Base-by-base conservation (phyloP, 2,329 filamentous ascomycete genomes). In the Thielaviopsis punctulata region DNA sequence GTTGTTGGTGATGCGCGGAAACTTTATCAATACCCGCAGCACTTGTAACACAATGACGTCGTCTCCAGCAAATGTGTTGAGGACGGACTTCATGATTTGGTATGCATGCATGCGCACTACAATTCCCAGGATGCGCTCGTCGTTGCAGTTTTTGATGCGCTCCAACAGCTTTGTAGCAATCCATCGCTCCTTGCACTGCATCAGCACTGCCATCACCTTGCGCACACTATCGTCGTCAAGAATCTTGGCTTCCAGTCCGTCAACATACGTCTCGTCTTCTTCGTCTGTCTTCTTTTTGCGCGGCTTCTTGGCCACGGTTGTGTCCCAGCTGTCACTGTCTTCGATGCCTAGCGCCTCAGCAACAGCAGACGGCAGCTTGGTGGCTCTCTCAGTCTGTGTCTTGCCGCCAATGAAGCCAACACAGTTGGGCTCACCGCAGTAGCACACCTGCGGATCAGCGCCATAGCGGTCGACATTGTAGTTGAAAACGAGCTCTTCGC, bases 171-270 rank as follows among this genome's bases (percentile, higher is more conserved):
- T 96, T 67, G 95, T 88, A 2, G 86, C 88, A 65, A 98, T 95
- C 92, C 92, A 98, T 67, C 95, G 95, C 73, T 98, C 92, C 67
- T 95, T 94, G 73, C 87, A 95, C 65, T 95, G 90, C 80, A 95
- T 89, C 55, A 98, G 78, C 51, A 88, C 84, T 22, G 90, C 89
- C 87, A 95, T 95, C 65, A 95, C 87, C 68, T 93, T 94, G 61
- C 84, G 86, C 56, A 93, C 87, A 57, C 84, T 86, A 55, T 83
- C 79, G 61, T 92, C 86, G 58, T 87, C 81, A 55, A 95, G 75
- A 47, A 77, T 80, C 61, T 81, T 85, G 49, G 85, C 81, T 64
- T 90, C 79, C 56, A 93, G 75, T 64, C 86, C 89, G 66, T 88
- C 92, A 65, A 95, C 83, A 62, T 96, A 96, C 63, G 95, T 90